These are phyloP conservation scores for Penicillium cosmopolitanum DNA, from an alignment of 495 filamentous ascomycete genomes.

Conservation along the genomic window DNA sequence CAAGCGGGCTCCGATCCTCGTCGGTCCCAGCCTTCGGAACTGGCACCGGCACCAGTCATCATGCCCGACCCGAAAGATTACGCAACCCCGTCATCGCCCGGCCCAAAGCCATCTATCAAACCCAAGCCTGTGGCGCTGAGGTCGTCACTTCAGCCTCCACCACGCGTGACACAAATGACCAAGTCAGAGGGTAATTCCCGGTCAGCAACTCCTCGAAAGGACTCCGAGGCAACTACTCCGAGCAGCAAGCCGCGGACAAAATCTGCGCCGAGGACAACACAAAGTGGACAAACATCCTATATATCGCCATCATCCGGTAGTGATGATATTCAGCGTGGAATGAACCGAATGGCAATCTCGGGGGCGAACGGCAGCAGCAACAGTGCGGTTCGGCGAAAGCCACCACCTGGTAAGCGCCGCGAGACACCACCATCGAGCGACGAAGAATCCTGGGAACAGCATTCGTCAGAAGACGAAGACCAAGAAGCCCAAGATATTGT, in stretches of 20 bases:
- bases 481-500: conserved; percentile 53
- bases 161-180: conserved; percentile 16
- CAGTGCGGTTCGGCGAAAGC: conserved; percentile 32
- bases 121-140: conserved; percentile 40
- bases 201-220: conserved; percentile 26
- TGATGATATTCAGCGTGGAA: conserved; percentile 34
- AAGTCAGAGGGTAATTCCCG: conserved; percentile 28
- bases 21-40: conserved; percentile 14
- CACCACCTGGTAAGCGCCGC: conserved; percentile 28
- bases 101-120: conserved; percentile 42
- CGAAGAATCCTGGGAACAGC: conserved; percentile 41
- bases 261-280: conserved; percentile 28
- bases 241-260: conserved; percentile 29
- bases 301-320: conserved; percentile 34
- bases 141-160: conserved; percentile 32
- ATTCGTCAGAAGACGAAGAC: conserved; percentile 36
- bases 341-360: conserved; percentile 35
- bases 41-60: conserved; percentile 11
- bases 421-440: conserved; percentile 52
- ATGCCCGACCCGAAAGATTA: conserved; percentile 30
- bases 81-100: conserved; percentile 22
- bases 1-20: conserved; percentile 17
- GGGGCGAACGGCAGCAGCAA: conserved; percentile 16
- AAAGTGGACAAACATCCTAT: conserved; percentile 17
- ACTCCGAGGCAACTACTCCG: conserved; percentile 16